phyloP scores from a whole-genome alignment of 164 flowering plant genomes.

The Cinnamomum micranthum region DNA sequence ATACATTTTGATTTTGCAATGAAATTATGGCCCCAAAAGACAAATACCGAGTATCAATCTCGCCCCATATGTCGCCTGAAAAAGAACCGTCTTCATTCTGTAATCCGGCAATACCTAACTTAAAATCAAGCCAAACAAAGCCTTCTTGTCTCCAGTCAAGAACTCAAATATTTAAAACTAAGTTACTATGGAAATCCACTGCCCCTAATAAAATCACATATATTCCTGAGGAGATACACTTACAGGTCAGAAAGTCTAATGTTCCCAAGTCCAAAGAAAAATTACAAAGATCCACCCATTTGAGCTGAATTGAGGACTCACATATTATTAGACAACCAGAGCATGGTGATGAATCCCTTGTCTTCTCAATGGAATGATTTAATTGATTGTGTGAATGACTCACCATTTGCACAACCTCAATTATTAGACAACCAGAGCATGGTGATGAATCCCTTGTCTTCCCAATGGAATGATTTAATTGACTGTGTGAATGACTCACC shows the following conservation, averaged over 20 bases:
- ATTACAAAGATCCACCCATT: neutral
- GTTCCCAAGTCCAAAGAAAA: neutral
- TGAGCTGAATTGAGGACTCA: neutral
- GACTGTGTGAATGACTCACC: neutral
- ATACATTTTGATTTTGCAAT: neutral
- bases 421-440: no score
- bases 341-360: no score
- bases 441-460: neutral
- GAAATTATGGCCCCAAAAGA: neutral
- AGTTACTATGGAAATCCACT: neutral
- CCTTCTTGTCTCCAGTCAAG: neutral
- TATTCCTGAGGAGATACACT: neutral
- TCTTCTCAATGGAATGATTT: no score
- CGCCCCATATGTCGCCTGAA: constrained; percentile 96
- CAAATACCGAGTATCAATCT: constrained; percentile 73
- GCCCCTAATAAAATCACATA: neutral
- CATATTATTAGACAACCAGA: neutral
- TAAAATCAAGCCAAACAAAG: constrained; percentile 30
- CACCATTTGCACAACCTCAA: no score
- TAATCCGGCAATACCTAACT: constrained; percentile 56
- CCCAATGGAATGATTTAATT: neutral
- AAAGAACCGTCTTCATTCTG: constrained; percentile 96
- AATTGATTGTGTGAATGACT: no score
- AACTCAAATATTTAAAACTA: neutral
- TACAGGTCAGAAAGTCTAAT: neutral